Conservation (phyloP, 2,329 filamentous ascomycete genomes). For the Trichoderma simmonsii region DNA sequence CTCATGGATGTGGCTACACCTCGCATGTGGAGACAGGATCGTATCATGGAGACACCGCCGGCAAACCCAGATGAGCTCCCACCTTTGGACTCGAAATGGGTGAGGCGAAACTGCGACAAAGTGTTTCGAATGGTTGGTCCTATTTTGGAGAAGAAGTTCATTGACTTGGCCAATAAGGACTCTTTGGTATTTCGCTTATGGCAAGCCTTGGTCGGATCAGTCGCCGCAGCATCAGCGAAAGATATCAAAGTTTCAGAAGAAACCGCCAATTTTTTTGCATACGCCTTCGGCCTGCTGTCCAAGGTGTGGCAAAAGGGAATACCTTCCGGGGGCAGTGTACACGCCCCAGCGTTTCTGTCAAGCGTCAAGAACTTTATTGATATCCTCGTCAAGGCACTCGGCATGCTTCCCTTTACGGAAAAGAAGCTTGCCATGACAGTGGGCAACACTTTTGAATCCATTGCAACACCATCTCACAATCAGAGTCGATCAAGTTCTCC, state of each 20-base stretch:
- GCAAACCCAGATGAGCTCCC: constrained; percentile 74
- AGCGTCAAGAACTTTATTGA: constrained; percentile 51
- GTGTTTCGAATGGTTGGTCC: constrained; percentile 63
- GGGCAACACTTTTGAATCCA: constrained; percentile 57
- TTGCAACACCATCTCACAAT: constrained; percentile 65
- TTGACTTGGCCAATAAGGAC: constrained; percentile 58
- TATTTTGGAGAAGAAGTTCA: constrained; percentile 59
- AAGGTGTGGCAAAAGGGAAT: constrained; percentile 57
- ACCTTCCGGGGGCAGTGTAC: constrained; percentile 42
- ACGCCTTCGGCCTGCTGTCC: constrained; percentile 65
- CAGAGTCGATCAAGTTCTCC: constrained; percentile 48
- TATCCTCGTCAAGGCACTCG: constrained; percentile 50
- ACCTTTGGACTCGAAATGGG: constrained; percentile 80
- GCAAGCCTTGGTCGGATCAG: constrained; percentile 57
- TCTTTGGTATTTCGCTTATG: constrained; percentile 56
- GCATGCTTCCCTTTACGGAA: constrained; percentile 61
- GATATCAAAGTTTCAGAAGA: constrained; percentile 88
- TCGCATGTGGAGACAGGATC: constrained; percentile 70
- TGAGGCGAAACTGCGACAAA: constrained; percentile 65
- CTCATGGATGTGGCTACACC: constrained; percentile 61
- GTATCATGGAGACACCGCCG: constrained; percentile 59
- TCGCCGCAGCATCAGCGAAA: constrained; percentile 69
- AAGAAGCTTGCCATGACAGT: constrained; percentile 52
- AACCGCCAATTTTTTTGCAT: constrained; percentile 73
- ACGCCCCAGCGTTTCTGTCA: constrained; percentile 51